Conservation (phyloP, 495 filamentous ascomycete genomes). For the Darksidea phi region DNA sequence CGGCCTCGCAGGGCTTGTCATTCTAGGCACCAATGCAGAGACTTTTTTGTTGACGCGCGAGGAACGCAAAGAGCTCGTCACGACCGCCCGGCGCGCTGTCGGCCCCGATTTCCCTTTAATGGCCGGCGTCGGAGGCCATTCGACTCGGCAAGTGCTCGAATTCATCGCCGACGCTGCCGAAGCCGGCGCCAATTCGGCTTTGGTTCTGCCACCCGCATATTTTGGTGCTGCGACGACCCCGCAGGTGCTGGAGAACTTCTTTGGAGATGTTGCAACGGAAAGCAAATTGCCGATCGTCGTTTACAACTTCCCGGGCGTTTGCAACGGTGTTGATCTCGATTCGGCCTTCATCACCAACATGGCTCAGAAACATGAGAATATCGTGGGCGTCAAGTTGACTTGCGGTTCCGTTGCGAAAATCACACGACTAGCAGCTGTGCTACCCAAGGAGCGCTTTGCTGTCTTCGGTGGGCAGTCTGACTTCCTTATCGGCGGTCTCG, state of each 20-base stretch:
- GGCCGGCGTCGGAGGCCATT: slow-evolving; percentile 62
- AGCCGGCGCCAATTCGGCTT: slow-evolving; percentile 63
- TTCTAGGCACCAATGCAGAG: slow-evolving; percentile 67
- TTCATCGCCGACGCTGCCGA: slow-evolving; percentile 54
- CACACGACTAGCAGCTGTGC: slow-evolving; percentile 55
- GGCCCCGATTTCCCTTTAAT: slow-evolving; percentile 64
- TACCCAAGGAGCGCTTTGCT: slow-evolving; percentile 55
- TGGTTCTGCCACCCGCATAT: slow-evolving; percentile 47
- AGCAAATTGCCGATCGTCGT: slow-evolving; percentile 59
- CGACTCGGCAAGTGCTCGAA: slow-evolving; percentile 60
- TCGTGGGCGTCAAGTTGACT: slow-evolving; percentile 68
- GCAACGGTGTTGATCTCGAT: slow-evolving; percentile 68
- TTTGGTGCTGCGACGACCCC: slow-evolving; percentile 47
- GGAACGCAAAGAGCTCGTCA: slow-evolving; percentile 57
- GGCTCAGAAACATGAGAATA: slow-evolving; percentile 49
- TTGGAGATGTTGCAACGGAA: slow-evolving; percentile 54
- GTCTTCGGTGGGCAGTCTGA: slow-evolving; percentile 69
- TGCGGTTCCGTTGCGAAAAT: slow-evolving; percentile 70
- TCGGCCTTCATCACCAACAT: slow-evolving; percentile 59
- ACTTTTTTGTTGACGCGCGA: slow-evolving; percentile 59
- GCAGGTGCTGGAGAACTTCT: slow-evolving; percentile 61
- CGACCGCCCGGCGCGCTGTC: slow-evolving; percentile 51
- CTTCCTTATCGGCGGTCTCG: slow-evolving; percentile 62
- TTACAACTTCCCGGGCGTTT: slow-evolving; percentile 71
- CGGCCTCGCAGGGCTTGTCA: slow-evolving; percentile 62